Evolutionary conservation across 305 asterid genomes (phyloP).

Genomic region (Coffea humblotiana): DNA sequence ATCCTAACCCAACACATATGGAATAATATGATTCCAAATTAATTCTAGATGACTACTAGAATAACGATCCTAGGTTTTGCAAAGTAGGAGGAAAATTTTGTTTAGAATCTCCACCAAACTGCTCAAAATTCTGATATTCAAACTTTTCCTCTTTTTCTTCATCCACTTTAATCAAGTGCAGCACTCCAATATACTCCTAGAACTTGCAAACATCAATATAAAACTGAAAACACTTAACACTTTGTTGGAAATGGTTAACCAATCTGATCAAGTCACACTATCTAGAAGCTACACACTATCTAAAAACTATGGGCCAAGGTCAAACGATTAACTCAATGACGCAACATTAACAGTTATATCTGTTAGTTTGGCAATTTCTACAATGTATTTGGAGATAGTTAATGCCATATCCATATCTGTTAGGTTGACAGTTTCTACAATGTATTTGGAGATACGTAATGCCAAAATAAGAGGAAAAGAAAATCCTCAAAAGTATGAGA

Average conservation of each 20-base stretch:
- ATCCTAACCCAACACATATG: not conserved
- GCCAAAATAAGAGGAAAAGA: not conserved
- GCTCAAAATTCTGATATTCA: not conserved
- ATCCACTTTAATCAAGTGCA: not conserved
- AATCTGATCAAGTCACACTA: not conserved
- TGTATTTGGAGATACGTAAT: not conserved
- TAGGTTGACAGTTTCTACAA: not conserved
- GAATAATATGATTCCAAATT: not conserved
- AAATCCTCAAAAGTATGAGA: not conserved
- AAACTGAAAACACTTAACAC: not conserved
- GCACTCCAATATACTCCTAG: not conserved
- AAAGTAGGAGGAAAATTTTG: not conserved
- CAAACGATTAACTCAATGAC: not conserved
- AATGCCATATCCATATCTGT: not conserved
- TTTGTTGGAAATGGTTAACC: not conserved
- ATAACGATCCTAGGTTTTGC: not conserved
- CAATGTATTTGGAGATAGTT: not conserved
- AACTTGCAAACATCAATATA: not conserved
- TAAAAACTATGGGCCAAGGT: not conserved
- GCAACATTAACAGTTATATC: not conserved
- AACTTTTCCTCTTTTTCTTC: not conserved
- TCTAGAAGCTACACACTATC: not conserved
- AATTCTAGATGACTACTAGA: not conserved
- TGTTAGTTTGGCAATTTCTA: not conserved
- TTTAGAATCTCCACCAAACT: conserved; percentile 2